phyloP scores from a whole-genome alignment of 2,329 filamentous ascomycete genomes.

The Penicillium sp. region DNA sequence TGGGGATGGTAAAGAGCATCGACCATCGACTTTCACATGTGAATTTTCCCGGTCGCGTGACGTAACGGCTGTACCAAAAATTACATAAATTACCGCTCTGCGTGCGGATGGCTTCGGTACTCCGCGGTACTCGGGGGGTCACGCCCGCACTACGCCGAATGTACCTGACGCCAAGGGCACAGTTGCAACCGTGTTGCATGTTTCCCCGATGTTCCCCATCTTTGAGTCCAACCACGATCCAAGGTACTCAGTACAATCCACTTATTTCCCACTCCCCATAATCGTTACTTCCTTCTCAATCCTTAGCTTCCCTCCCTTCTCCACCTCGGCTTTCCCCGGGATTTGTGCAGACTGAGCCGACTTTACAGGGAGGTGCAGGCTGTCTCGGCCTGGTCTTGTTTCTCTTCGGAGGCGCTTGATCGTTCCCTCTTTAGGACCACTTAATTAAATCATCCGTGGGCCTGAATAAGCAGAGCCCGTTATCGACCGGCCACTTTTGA shows the following conservation, averaged over 20 bases:
- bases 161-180: neutral
- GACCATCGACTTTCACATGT: slow-evolving; percentile 35
- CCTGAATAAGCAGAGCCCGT: neutral
- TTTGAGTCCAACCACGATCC: neutral
- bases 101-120: neutral
- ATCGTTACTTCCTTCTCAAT: neutral
- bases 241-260: neutral
- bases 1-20: slow-evolving; percentile 21
- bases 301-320: neutral
- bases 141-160: neutral
- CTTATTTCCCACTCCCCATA: neutral
- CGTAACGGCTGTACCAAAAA: slow-evolving; percentile 31
- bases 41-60: slow-evolving; percentile 37
- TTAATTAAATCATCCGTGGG: neutral
- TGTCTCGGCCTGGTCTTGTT: neutral
- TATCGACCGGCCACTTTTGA: neutral
- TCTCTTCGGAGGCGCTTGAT: slow-evolving; percentile 1
- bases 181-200: neutral
- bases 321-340: neutral
- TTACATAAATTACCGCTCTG: slow-evolving; percentile 12
- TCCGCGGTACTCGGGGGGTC: neutral
- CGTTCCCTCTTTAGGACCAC: slow-evolving; percentile 8
- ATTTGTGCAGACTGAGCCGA: neutral
- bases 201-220: neutral
- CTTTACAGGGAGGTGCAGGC: neutral